These are phyloP conservation scores for Eutrema salsugineum DNA, from an alignment of 441 rosid species.

Conservation along the genomic window DNA sequence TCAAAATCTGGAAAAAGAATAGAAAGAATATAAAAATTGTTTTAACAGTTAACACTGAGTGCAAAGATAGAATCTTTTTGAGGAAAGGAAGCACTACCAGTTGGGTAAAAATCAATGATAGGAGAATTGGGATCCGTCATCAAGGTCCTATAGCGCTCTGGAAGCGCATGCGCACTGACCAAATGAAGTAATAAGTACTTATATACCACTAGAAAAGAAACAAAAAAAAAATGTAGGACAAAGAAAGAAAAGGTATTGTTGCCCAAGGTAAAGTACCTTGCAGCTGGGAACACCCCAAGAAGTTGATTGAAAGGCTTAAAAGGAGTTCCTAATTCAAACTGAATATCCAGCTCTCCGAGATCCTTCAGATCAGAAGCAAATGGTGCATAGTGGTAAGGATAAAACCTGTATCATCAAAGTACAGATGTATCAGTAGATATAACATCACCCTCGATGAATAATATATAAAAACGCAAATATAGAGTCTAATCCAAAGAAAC, in stretches of 20 bases:
- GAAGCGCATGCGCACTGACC: constrained; percentile 96
- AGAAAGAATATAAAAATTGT: neutral
- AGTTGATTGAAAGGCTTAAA: constrained; percentile 97
- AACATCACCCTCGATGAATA: neutral
- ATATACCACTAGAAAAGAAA: neutral
- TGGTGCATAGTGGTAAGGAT: constrained; percentile 98
- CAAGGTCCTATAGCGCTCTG: constrained; percentile 71
- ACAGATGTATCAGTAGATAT: neutral
- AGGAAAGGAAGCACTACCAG: constrained; percentile 48
- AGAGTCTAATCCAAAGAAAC: neutral
- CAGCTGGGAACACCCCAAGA: constrained; percentile 96
- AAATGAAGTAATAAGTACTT: constrained; percentile 6
- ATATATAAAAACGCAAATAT: neutral
- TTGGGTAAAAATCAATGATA: constrained; percentile 88
- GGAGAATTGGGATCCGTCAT: constrained; percentile 97
- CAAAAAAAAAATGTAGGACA: neutral
- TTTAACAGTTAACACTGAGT: neutral
- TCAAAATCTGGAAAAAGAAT: constrained; percentile 61
- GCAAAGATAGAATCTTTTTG: neutral
- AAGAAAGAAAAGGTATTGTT: neutral
- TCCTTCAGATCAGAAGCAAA: constrained; percentile 97
- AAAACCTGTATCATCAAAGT: constrained; percentile 66
- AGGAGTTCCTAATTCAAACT: constrained; percentile 79
- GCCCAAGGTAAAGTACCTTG: constrained; percentile 57
- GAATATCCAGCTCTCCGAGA: constrained; percentile 72